Base-by-base conservation (phyloP, 192 early-diverging fungal species). In the Powellomyces hirtus region DNA sequence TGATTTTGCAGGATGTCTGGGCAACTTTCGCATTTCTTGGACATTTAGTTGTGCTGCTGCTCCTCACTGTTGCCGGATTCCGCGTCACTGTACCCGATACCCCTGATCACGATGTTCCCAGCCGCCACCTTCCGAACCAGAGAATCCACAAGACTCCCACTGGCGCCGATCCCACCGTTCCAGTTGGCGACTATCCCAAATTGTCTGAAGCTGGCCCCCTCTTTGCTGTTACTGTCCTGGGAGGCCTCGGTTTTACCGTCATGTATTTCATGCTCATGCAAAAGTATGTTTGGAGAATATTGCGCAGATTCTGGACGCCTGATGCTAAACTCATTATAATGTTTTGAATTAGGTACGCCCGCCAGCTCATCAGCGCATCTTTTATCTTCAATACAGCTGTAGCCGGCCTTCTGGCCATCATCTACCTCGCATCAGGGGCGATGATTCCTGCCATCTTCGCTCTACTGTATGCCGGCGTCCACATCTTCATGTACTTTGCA, bases 291-390 rank as follows among this genome's bases (percentile, higher is more conserved):
- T 0, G 11, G 11, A 2, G 16, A 11, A 58, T 56, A 18, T 22
- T 35, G n/a, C 31, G 53, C 31, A 51, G 20, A 36, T 5, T 52
- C 22, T 16, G 51, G 0, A 3, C 34, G 16, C 10, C 13, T 50
- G 16, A 22, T 56, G 31, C 16, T n/a, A 16, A n/a, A 6, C 34
- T 22, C 18, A 18, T 51, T 14, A 14, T 16, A 11, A 16, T 35
- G 22, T 30, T 26, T 57, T 26, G n/a, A 16, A 30, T 40, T 34
- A 72, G 75, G 36, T 84, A 78, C 64, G 42, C 82, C 18, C 75
- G 75, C 24, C 73, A 76, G 16, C 36, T 85, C 18, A 85, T 85
- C 70, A 71, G 69, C 24, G 38, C 70, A 44, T 72, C 81, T 3
- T 76, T 76, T 46, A 51, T 76, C 6, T 16, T 78, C 53, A 62